These are phyloP conservation scores for Musa acuminata DNA, from an alignment of 176 grass and related monocot genomes.

Conservation along the genomic window DNA sequence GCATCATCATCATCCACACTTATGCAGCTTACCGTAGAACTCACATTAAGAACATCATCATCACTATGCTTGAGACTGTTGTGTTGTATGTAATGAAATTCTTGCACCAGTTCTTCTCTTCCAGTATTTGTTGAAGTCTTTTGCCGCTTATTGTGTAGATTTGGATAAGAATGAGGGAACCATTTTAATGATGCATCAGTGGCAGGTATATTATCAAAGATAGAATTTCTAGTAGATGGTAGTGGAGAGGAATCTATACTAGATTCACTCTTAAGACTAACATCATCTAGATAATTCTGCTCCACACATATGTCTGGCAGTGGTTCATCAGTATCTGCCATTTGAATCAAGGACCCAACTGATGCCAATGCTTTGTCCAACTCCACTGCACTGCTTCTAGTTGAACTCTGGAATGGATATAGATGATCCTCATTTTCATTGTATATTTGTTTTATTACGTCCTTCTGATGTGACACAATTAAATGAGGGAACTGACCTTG, in stretches of 20 bases:
- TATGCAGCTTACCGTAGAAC: constrained; percentile 25
- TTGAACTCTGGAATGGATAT: constrained; percentile 31
- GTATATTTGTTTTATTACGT: constrained; percentile 26
- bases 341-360: constrained; percentile 41
- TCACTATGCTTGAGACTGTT: constrained; percentile 24
- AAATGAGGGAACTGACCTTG: constrained; percentile 15
- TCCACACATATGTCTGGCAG: constrained; percentile 29
- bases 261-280: constrained; percentile 60
- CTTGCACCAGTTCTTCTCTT: constrained; percentile 22
- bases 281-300: constrained; percentile 41
- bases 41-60: constrained; percentile 28
- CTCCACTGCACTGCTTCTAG: constrained; percentile 37
- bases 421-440: constrained; percentile 25
- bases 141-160: constrained; percentile 3
- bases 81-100: constrained; percentile 35
- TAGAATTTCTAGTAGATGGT: constrained; percentile 71
- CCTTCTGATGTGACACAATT: constrained; percentile 11
- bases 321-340: constrained; percentile 31
- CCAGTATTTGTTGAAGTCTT: neutral
- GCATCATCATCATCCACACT: constrained; percentile 33
- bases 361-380: constrained; percentile 26
- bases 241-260: constrained; percentile 91
- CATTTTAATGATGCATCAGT: constrained; percentile 31
- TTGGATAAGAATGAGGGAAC: constrained; percentile 27
- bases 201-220: constrained; percentile 41